Percentiles rank a stretch among this genome's conserved stretches.
Conservation (phyloP, 345 rosid species). For the Lepidium sativum region DNA sequence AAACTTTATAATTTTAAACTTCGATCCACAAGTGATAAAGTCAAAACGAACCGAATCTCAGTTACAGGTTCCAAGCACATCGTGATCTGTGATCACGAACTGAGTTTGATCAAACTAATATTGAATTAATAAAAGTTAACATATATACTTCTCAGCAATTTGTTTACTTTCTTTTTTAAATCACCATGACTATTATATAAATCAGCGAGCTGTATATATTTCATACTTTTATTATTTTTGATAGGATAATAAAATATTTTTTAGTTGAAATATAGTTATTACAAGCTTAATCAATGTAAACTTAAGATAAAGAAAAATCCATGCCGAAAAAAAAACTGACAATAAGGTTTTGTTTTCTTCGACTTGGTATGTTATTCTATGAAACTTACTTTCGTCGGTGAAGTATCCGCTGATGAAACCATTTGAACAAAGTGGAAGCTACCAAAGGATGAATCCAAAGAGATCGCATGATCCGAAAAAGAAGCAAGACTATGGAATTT, state of each 20-base stretch:
- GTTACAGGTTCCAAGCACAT: neutral
- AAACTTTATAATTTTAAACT: too few species aligned
- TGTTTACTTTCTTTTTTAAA: too few species aligned
- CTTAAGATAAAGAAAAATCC: neutral
- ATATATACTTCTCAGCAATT: neutral
- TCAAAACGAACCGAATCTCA: neutral
- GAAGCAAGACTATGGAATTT: too few species aligned
- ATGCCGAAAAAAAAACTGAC: neutral
- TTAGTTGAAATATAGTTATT: neutral
- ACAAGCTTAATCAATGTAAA: neutral
- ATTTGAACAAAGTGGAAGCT: neutral
- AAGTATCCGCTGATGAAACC: slow-evolving; percentile 2
- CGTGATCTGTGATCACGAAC: neutral
- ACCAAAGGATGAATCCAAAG: too few species aligned
- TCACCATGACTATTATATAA: neutral
- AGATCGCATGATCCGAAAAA: too few species aligned
- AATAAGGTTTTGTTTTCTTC: neutral
- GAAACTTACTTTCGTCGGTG: slow-evolving; percentile 18
- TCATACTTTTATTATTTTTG: too few species aligned
- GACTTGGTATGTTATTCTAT: too few species aligned
- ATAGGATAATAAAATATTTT: too few species aligned
- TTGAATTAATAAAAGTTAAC: neutral
- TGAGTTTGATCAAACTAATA: neutral
- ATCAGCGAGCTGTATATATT: neutral
- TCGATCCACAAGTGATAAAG: too few species aligned